Percentiles rank a stretch among this genome's conserved stretches.
Evolutionary conservation across 1,139 yeast species (phyloP).

Genomic region (Scheffersomyces quercinus): DNA sequence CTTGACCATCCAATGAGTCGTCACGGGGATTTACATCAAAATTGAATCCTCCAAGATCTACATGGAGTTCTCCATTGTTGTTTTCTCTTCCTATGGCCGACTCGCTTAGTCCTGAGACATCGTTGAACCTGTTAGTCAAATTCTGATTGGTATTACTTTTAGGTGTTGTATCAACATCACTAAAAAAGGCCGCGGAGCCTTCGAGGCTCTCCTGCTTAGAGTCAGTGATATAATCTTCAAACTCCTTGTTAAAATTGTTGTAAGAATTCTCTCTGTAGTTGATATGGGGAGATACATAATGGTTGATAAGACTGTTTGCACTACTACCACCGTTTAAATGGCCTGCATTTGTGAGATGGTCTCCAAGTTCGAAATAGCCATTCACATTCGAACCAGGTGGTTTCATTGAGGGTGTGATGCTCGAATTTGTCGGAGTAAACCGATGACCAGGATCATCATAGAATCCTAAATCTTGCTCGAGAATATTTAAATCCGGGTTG

Average conservation of each 20-base stretch:
- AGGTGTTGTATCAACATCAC: too few relatives aligned
- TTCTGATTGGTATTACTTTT: neutral
- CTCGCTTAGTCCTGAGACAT: neutral
- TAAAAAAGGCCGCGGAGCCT: neutral
- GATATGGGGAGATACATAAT: slow-evolving; percentile 9
- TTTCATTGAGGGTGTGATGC: slow-evolving; percentile 42
- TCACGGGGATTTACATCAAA: slow-evolving; percentile 18
- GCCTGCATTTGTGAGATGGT: neutral
- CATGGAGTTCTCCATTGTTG: slow-evolving; percentile 5
- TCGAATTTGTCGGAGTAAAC: slow-evolving; percentile 13
- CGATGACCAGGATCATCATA: slow-evolving; percentile 12
- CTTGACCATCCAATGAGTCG: slow-evolving; percentile 5
- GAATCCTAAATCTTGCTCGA: slow-evolving; percentile 22
- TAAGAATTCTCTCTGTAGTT: slow-evolving; percentile 10
- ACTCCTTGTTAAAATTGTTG: slow-evolving; percentile 9
- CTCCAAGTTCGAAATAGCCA: slow-evolving; percentile 34
- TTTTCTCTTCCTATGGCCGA: too few relatives aligned
- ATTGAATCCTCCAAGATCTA: slow-evolving; percentile 23
- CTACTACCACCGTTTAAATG: slow-evolving; percentile 6
- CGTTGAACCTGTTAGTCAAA: neutral
- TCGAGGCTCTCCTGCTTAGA: slow-evolving; percentile 1
- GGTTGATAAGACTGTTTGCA: slow-evolving; percentile 5
- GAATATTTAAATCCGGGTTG: slow-evolving; percentile 11
- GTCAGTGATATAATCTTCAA: slow-evolving; percentile 7
- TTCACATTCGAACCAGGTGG: slow-evolving; percentile 36